These are phyloP conservation scores for Powellomyces hirtus DNA, from an alignment of 192 early-diverging fungal genomes.

Conservation along the genomic window DNA sequence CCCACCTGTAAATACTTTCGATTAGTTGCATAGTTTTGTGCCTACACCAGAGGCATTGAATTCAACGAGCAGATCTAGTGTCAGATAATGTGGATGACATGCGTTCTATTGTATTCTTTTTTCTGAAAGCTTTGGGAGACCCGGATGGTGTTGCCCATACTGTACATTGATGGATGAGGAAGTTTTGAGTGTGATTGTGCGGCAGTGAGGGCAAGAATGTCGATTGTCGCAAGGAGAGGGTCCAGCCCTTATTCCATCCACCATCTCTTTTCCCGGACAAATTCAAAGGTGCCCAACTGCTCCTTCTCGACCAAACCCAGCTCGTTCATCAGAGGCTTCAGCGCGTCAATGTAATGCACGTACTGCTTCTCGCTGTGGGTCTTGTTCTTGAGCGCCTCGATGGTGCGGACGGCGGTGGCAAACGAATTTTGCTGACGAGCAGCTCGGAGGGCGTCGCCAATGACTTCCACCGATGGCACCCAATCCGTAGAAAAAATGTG, in stretches of 20 bases:
- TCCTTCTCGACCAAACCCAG: conserved; percentile 87
- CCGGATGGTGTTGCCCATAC: too few species aligned
- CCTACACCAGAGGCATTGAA: too few species aligned
- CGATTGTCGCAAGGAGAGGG: too few species aligned
- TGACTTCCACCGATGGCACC: conserved; percentile 84
- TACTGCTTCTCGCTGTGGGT: conserved; percentile 82
- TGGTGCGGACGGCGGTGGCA: conserved; percentile 87
- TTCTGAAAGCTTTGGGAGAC: too few species aligned
- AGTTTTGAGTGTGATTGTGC: too few species aligned
- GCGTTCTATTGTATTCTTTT: too few species aligned
- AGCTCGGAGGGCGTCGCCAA: conserved; percentile 87
- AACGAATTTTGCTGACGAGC: conserved; percentile 91
- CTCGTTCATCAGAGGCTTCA: conserved; percentile 83
- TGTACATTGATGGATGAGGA: too few species aligned
- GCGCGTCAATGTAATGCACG: conserved; percentile 82
- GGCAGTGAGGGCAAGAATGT: too few species aligned
- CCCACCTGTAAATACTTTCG: too few species aligned
- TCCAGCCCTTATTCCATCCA: conserved; percentile 45
- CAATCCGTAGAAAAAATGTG: conserved; percentile 96
- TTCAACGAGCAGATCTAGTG: too few species aligned
- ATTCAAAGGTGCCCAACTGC: conserved; percentile 67
- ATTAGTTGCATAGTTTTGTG: too few species aligned
- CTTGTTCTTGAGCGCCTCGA: conserved; percentile 93
- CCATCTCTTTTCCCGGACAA: conserved; percentile 43
- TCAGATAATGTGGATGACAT: too few species aligned